A percentile compares a stretch with the other conserved stretches of the same genome.
These are phyloP conservation scores for Digitaria exilis DNA, from an alignment of 202 grass and related monocot species.

Conservation along the genomic window DNA sequence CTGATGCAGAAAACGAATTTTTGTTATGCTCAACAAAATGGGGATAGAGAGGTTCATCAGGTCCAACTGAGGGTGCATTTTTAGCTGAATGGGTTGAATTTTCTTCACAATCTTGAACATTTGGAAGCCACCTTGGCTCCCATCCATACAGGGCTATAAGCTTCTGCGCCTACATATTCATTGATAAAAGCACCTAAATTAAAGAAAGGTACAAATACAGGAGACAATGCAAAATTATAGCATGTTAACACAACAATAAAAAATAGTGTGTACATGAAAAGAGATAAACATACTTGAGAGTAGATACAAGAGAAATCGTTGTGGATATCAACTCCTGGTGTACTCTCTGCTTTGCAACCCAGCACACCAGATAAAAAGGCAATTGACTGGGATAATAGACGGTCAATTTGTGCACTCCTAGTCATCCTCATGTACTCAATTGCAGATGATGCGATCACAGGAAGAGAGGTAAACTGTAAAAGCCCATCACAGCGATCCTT, in stretches of 20 bases:
- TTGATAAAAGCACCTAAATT: constrained; percentile 8
- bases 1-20: constrained; percentile 66
- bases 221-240: constrained; percentile 26
- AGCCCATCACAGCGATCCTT: constrained; percentile 95
- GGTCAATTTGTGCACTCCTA: constrained; percentile 69
- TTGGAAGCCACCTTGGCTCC: constrained; percentile 98
- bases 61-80: constrained; percentile 59
- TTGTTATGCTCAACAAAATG: constrained; percentile 51
- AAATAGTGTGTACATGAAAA: constrained; percentile 4
- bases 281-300: constrained; percentile 61
- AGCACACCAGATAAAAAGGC: constrained; percentile 73
- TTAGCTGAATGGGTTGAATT: constrained; percentile 86
- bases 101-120: constrained; percentile 97
- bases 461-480: constrained; percentile 81
- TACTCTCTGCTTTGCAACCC: constrained; percentile 71
- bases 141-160: constrained; percentile 97
- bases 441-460: constrained; percentile 79
- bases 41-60: constrained; percentile 39
- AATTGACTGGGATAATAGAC: constrained; percentile 65
- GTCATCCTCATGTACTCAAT: constrained; percentile 84
- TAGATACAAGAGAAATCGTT: constrained; percentile 64
- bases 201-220: constrained; percentile 11
- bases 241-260: background rate
- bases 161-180: constrained; percentile 78
- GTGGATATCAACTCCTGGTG: constrained; percentile 52